Evolutionary conservation across 306 rosid genomes (phyloP).

Genomic region (Cercis canadensis): DNA sequence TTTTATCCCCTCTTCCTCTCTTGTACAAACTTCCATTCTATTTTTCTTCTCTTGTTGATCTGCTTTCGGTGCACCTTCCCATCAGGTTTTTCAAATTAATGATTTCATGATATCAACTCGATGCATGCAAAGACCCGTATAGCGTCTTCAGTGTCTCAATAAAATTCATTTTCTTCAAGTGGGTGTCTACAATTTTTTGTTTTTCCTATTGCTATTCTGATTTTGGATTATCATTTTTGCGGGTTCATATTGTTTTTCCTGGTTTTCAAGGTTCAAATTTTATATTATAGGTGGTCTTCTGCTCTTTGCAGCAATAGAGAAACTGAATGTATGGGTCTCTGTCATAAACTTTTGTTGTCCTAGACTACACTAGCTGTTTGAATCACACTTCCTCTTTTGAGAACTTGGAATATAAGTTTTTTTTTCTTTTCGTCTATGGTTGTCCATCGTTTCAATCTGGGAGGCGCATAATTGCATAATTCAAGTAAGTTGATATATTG

Average conservation of each 20-base stretch:
- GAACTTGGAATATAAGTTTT: not conserved
- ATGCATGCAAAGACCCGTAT: not conserved
- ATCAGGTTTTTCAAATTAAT: not conserved
- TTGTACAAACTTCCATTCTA: slow-evolving; percentile 10
- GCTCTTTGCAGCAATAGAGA: slow-evolving; percentile 8
- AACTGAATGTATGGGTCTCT: not conserved
- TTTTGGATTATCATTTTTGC: not conserved
- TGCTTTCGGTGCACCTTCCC: not conserved
- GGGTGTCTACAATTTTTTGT: not conserved
- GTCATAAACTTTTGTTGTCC: slow-evolving; percentile 15
- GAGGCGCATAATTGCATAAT: slow-evolving; percentile 20
- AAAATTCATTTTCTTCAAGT: slow-evolving; percentile 32
- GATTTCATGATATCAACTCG: not conserved
- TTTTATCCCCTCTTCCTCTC: slow-evolving; percentile 22
- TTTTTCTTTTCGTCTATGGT: slow-evolving; percentile 1
- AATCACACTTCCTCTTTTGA: slow-evolving; percentile 4
- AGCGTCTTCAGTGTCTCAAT: not conserved
- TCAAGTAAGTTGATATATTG: slow-evolving; percentile 35
- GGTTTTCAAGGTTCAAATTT: slow-evolving; percentile 15
- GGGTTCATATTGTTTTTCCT: not conserved
- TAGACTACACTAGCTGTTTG: not conserved
- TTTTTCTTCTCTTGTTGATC: not conserved
- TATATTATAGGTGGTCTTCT: not conserved
- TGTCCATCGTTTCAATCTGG: slow-evolving; percentile 30
- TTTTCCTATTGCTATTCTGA: not conserved